Conservation (phyloP, 345 rosid species). For the Salix dunnii region DNA sequence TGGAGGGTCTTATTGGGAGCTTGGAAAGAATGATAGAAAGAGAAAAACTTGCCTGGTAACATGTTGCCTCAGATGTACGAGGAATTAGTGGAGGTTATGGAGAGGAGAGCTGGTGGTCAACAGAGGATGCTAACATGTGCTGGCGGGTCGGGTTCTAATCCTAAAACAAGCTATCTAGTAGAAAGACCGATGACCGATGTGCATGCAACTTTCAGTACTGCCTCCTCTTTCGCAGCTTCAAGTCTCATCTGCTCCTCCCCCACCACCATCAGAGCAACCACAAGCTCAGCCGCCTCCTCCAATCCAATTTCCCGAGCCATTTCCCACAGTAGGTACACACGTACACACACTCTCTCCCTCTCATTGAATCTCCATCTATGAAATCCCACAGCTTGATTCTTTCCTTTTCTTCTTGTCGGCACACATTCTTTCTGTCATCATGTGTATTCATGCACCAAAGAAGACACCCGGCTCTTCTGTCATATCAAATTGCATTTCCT, state of each 20-base stretch:
- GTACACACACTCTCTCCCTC: slow-evolving; percentile 18
- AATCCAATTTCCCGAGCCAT: slow-evolving; percentile 37
- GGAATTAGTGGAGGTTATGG: slow-evolving; percentile 63
- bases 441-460: background rate
- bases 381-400: background rate
- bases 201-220: slow-evolving; percentile 28
- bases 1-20: slow-evolving; percentile 61
- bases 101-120: slow-evolving; percentile 42
- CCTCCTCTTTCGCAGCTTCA: slow-evolving; percentile 38
- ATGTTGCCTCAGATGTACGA: slow-evolving; percentile 66
- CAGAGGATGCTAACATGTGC: slow-evolving; percentile 14
- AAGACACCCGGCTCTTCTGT: background rate
- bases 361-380: background rate
- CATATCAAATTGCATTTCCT: background rate
- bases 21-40: slow-evolving; percentile 84
- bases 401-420: background rate
- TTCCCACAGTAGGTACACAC: slow-evolving; percentile 62
- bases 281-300: slow-evolving; percentile 19
- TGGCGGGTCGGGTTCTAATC: slow-evolving; percentile 18
- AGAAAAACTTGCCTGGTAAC: slow-evolving; percentile 69
- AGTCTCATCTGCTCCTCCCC: slow-evolving; percentile 24
- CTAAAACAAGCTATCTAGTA: slow-evolving; percentile 11
- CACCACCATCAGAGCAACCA: slow-evolving; percentile 27
- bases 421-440: background rate
- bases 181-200: slow-evolving; percentile 19